phyloP scores from a whole-genome alignment of 2,329 filamentous ascomycete species.

The Colletotrichum melonis region DNA sequence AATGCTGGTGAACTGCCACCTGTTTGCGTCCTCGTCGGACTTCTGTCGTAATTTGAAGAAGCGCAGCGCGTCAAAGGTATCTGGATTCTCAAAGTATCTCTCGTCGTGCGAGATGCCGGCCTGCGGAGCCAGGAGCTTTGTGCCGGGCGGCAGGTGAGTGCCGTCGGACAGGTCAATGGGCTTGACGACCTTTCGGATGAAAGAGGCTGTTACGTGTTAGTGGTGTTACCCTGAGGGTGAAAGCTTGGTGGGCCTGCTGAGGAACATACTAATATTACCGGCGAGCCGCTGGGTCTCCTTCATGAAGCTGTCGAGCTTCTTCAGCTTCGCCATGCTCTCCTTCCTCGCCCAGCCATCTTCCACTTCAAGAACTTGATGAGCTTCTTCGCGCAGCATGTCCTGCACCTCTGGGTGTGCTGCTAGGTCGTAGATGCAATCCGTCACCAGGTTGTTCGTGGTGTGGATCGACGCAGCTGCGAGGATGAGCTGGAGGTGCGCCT shows the following conservation, averaged over 20 bases:
- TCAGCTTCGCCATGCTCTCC: conserved; percentile 55
- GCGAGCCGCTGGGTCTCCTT: conserved; percentile 54
- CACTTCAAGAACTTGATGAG: conserved; percentile 51
- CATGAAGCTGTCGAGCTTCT: conserved; percentile 62
- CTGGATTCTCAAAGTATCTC: conserved; percentile 52
- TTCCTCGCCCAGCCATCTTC: conserved; percentile 55
- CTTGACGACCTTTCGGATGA: conserved; percentile 58
- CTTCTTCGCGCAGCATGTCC: conserved; percentile 61
- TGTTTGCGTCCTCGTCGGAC: conserved; percentile 50
- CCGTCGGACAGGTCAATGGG: conserved; percentile 58
- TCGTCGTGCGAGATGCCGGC: conserved; percentile 55
- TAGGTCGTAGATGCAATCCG: conserved; percentile 63
- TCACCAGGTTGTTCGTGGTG: conserved; percentile 56
- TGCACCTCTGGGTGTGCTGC: conserved; percentile 59
- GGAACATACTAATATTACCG: conserved; percentile 54
- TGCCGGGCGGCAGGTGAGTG: conserved; percentile 54
- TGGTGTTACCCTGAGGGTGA: too few species aligned
- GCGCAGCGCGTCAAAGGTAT: conserved; percentile 60
- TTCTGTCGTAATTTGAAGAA: conserved; percentile 58
- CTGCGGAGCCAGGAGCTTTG: conserved; percentile 53
- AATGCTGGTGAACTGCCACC: conserved; percentile 57
- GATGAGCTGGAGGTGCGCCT: conserved; percentile 57
- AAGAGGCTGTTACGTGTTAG: conserved; percentile 49
- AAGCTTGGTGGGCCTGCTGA: too few species aligned
- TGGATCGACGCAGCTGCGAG: conserved; percentile 58